These are phyloP conservation scores for Arthroderma sp. DNA, from an alignment of 2,329 filamentous ascomycete species.

Conservation along the genomic window DNA sequence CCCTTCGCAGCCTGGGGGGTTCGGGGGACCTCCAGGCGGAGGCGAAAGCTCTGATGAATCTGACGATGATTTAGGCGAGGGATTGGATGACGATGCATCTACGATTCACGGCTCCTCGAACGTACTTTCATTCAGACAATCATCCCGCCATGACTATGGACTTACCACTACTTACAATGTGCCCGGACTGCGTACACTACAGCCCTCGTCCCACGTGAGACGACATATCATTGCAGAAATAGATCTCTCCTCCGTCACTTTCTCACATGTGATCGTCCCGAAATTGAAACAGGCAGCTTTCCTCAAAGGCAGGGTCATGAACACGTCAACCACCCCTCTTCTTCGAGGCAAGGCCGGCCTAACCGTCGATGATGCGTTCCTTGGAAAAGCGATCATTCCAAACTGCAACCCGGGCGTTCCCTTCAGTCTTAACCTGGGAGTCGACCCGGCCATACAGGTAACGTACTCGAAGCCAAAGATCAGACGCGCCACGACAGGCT, in stretches of 20 bases:
- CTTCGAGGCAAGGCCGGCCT: conserved; percentile 20
- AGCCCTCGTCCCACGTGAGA: conserved; percentile 24
- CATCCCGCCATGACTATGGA: conserved; percentile 30
- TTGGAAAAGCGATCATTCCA: conserved; percentile 20
- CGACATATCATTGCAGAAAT: conserved; percentile 31
- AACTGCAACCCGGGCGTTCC: conserved; percentile 20
- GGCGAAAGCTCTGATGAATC: conserved; percentile 6
- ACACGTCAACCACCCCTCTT: conserved; percentile 25
- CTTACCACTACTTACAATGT: conserved; percentile 33
- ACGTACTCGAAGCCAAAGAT: conserved; percentile 23
- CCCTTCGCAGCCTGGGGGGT: no score
- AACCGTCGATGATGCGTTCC: conserved; percentile 22
- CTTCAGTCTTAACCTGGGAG: conserved; percentile 24
- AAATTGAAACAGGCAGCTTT: conserved; percentile 31
- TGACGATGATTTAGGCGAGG: conserved; percentile 7
- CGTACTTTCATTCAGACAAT: conserved; percentile 25
- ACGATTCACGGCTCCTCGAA: conserved; percentile 12
- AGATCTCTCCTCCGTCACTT: conserved; percentile 24
- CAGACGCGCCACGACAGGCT: conserved; percentile 18
- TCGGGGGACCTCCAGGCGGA: no score
- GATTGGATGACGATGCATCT: conserved; percentile 15
- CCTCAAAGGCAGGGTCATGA: conserved; percentile 30
- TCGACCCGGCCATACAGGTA: conserved; percentile 24
- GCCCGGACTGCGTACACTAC: conserved; percentile 28
- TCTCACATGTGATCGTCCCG: conserved; percentile 30